Percentiles rank a stretch among this genome's conserved stretches.
phyloP scores from a whole-genome alignment of 208 protist genomes.

The Crithidia sp. region DNA sequence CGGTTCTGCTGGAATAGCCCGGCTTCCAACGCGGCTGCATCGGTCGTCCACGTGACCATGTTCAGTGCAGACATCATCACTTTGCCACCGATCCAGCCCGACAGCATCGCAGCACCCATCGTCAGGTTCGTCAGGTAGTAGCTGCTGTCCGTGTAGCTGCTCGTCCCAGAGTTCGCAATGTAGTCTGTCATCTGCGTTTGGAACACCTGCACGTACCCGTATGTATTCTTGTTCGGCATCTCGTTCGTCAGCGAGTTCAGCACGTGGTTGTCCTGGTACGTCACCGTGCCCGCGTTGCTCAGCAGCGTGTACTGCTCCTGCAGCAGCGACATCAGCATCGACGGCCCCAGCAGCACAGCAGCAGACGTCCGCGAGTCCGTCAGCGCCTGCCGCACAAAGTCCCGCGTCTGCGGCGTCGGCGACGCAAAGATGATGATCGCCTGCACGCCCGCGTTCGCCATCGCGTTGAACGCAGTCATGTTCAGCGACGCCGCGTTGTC shows the following conservation, averaged over 20 bases:
- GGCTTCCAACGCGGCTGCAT: slow-evolving; percentile 20
- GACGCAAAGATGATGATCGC: slow-evolving; percentile 48
- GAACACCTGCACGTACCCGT: slow-evolving; percentile 41
- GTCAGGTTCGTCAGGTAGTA: slow-evolving; percentile 20
- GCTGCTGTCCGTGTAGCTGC: slow-evolving; percentile 13
- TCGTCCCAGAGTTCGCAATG: slow-evolving; percentile 18
- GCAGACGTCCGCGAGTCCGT: slow-evolving; percentile 35
- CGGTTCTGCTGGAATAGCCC: slow-evolving; percentile 52
- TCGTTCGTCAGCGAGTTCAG: slow-evolving; percentile 22
- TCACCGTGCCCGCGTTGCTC: background rate
- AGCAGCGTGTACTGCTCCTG: slow-evolving; percentile 23
- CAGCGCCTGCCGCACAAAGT: slow-evolving; percentile 38
- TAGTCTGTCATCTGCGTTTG: slow-evolving; percentile 44
- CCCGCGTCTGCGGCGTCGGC: slow-evolving; percentile 20
- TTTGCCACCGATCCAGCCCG: slow-evolving; percentile 48
- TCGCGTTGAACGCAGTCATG: slow-evolving; percentile 33
- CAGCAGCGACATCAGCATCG: slow-evolving; percentile 26
- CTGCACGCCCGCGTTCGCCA: slow-evolving; percentile 51
- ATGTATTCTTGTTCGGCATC: slow-evolving; percentile 29
- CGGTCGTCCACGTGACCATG: slow-evolving; percentile 3
- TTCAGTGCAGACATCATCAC: slow-evolving; percentile 29
- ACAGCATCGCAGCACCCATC: slow-evolving; percentile 40
- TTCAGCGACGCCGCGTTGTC: slow-evolving; percentile 11
- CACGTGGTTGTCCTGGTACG: slow-evolving; percentile 1
- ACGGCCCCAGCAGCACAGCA: slow-evolving; percentile 36